phyloP scores from a whole-genome alignment of 495 filamentous ascomycete species.

The Aspergillus incahuasiensis region DNA sequence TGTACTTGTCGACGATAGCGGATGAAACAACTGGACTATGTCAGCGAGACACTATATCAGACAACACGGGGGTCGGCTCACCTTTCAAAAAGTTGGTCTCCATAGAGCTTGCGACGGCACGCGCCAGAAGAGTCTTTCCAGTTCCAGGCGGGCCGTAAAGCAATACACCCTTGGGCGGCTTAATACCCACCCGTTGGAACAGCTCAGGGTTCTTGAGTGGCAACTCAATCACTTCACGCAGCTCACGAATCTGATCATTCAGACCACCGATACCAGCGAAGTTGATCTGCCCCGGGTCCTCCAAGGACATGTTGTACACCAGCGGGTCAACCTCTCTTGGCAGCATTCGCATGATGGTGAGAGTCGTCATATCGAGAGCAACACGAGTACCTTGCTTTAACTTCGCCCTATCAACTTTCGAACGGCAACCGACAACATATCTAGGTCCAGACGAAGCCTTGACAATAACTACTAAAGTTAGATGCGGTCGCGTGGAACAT shows the following conservation, averaged over 20 bases:
- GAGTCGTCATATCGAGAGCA: slow-evolving; percentile 98
- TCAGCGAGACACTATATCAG: slow-evolving; percentile 18
- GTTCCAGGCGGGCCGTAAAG: slow-evolving; percentile 98
- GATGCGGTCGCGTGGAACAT: background rate
- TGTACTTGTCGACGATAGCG: slow-evolving; percentile 99
- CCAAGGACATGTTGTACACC: slow-evolving; percentile 99
- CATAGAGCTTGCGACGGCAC: slow-evolving; percentile 92
- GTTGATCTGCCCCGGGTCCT: slow-evolving; percentile 96
- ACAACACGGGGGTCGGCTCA: slow-evolving; percentile 27
- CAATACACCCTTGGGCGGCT: slow-evolving; percentile 95
- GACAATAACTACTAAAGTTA: slow-evolving; percentile 54
- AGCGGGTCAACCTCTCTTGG: slow-evolving; percentile 97
- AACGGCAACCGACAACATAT: slow-evolving; percentile 97
- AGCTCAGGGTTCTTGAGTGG: slow-evolving; percentile 98
- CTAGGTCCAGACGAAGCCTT: slow-evolving; percentile 96
- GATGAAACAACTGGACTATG: slow-evolving; percentile 79
- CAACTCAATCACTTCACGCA: slow-evolving; percentile 96
- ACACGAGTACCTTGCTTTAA: slow-evolving; percentile 98
- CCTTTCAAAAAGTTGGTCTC: slow-evolving; percentile 99
- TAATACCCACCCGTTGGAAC: slow-evolving; percentile 95
- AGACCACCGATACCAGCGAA: slow-evolving; percentile 98
- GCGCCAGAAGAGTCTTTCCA: slow-evolving; percentile 91
- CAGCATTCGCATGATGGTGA: slow-evolving; percentile 99
- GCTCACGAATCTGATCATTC: slow-evolving; percentile 97
- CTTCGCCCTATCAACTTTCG: slow-evolving; percentile 94